phyloP scores from a whole-genome alignment of 805 yeast genomes.

The Sungouiella blattae region DNA sequence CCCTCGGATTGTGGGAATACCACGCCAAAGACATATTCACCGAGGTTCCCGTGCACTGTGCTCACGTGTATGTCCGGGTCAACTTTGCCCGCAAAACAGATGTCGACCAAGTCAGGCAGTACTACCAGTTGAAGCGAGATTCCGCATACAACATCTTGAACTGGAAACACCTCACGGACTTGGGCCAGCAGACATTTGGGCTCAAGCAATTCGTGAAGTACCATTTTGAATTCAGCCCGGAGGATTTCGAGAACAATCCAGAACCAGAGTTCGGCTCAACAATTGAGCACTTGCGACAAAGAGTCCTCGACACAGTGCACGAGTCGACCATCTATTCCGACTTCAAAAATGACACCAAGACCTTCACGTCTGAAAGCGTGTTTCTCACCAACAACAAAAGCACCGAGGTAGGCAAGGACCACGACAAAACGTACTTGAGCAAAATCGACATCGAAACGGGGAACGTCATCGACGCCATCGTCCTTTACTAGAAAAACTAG shows the following conservation, averaged over 20 bases:
- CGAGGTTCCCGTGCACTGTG: conserved; percentile 77
- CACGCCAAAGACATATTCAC: conserved; percentile 59
- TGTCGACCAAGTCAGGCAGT: conserved; percentile 19
- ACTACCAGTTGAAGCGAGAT: conserved; percentile 25
- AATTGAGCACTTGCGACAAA: conserved; percentile 56
- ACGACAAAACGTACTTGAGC: conserved; percentile 31
- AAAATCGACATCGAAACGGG: conserved; percentile 42
- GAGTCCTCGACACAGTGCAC: conserved; percentile 52
- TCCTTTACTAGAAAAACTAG: conserved; percentile 4
- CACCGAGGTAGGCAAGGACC: conserved; percentile 19
- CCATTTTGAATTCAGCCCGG: conserved; percentile 79
- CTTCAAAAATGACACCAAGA: conserved; percentile 6
- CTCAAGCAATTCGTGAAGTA: conserved; percentile 40
- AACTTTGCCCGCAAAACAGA: conserved; percentile 29
- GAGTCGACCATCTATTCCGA: conserved; percentile 28
- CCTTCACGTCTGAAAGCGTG: conserved; percentile 18
- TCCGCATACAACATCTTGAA: conserved; percentile 23
- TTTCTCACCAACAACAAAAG: conserved; percentile 27
- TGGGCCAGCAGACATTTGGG: conserved; percentile 13
- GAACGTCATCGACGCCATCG: conserved; percentile 29
- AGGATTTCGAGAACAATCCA: conserved; percentile 59
- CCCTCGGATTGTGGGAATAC: conserved; percentile 43
- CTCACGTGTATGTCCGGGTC: conserved; percentile 60
- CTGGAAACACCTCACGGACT: conserved; percentile 13
- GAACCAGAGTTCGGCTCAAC: conserved; percentile 70